Evolutionary conservation across 2,329 filamentous ascomycete genomes (phyloP).

Genomic region (Colletotrichum liriopes): DNA sequence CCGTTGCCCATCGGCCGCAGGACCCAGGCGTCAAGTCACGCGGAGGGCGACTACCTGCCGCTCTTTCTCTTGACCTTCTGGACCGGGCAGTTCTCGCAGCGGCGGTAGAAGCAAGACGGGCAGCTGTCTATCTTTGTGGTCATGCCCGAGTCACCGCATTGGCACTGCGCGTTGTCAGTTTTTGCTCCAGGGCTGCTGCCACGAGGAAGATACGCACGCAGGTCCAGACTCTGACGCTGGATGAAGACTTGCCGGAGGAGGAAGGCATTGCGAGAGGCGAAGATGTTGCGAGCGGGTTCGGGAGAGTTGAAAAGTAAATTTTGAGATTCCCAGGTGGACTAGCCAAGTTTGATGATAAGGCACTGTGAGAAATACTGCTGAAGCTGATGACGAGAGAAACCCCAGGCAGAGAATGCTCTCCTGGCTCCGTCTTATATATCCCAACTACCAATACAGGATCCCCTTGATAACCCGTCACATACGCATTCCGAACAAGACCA

Average conservation of each 20-base stretch:
- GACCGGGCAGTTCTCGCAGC: constrained; percentile 5
- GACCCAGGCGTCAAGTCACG: neutral
- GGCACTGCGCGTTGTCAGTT: constrained; percentile 22
- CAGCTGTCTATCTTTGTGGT: constrained; percentile 3
- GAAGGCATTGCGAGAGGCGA: neutral
- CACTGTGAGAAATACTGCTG: neutral
- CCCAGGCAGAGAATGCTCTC: neutral
- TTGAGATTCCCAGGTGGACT: neutral
- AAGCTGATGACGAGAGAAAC: neutral
- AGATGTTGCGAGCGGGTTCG: neutral
- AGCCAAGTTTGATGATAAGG: neutral
- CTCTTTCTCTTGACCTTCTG: neutral
- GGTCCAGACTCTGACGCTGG: constrained; percentile 19
- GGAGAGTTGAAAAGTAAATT: neutral
- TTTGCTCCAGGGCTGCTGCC: neutral
- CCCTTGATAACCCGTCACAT: neutral
- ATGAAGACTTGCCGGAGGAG: neutral
- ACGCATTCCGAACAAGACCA: neutral
- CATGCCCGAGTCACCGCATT: constrained; percentile 39
- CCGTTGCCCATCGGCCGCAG: neutral
- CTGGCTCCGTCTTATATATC: neutral
- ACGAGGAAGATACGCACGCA: constrained; percentile 19
- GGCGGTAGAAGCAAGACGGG: constrained; percentile 10
- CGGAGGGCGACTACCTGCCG: neutral
- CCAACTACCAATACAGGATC: neutral